Conservation (phyloP, 768 basidiomycete species). For the Galerina sulciceps region DNA sequence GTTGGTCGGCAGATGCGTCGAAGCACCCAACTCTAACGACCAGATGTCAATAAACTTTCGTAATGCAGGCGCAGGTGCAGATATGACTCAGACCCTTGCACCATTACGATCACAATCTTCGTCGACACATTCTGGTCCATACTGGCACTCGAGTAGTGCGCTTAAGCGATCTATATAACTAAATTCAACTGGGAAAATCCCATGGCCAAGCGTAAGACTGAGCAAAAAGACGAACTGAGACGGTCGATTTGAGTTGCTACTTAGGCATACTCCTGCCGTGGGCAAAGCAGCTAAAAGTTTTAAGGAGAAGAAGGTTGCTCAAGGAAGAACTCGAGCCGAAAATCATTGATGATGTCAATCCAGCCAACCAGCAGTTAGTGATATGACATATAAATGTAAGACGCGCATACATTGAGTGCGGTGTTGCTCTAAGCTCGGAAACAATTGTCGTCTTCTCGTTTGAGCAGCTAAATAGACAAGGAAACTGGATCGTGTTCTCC, state of each 20-base stretch:
- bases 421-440: constrained; percentile 68
- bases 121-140: too few relatives aligned
- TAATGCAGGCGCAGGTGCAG: not conserved
- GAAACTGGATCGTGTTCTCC: constrained; percentile 56
- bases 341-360: too few relatives aligned
- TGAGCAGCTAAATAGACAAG: constrained; percentile 59
- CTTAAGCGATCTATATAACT: too few relatives aligned
- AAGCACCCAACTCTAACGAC: constrained; percentile 59
- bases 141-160: too few relatives aligned
- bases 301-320: too few relatives aligned
- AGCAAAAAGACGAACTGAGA: constrained; percentile 40
- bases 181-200: too few relatives aligned
- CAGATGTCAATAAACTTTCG: not conserved
- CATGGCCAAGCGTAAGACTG: not conserved
- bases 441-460: constrained; percentile 79
- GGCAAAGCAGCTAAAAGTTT: too few relatives aligned
- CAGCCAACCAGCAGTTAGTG: too few relatives aligned
- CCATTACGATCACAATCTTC: too few relatives aligned
- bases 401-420: constrained; percentile 40
- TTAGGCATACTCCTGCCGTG: too few relatives aligned
- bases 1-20: constrained; percentile 58
- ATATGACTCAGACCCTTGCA: constrained; percentile 49
- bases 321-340: too few relatives aligned
- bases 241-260: constrained; percentile 45
- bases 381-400: constrained; percentile 26